Conservation (phyloP, 257 asterid genomes). For the Phtheirospermum japonicum region DNA sequence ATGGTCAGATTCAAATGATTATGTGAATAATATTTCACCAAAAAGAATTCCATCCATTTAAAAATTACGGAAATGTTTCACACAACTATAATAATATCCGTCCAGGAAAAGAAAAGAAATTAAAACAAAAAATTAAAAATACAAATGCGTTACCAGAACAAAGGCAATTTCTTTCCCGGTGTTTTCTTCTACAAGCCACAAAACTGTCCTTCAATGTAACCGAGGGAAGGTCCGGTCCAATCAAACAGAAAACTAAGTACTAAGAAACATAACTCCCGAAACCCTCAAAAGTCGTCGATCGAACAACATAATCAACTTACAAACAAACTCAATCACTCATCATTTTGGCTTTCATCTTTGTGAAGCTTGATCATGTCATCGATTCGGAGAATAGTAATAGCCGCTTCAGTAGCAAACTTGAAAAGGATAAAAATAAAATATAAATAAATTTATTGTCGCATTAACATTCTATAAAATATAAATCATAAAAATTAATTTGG, state of each 20-base stretch:
- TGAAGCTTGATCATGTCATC: constrained; percentile 94
- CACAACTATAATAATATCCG: background rate
- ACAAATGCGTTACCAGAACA: no score
- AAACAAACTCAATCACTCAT: constrained; percentile 27
- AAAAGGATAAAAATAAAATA: background rate
- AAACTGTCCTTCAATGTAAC: no score
- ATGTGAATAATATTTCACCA: background rate
- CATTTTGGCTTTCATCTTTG: constrained; percentile 81
- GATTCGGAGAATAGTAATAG: constrained; percentile 94
- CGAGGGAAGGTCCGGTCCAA: no score
- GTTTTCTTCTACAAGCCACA: no score
- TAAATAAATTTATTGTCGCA: background rate
- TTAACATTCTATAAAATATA: background rate
- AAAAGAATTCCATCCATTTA: no score
- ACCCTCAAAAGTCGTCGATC: background rate
- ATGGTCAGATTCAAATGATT: background rate
- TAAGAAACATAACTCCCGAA: no score
- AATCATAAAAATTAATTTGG: background rate
- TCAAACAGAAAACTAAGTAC: no score
- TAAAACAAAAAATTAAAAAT: background rate
- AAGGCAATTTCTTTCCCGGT: no score
- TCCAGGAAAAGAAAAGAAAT: no score
- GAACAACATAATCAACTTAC: constrained; percentile 4
- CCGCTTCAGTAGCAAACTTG: constrained; percentile 99
- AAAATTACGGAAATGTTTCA: background rate